Evolutionary conservation across 768 basidiomycete species (phyloP).

Genomic region (Piloderma croceum): DNA sequence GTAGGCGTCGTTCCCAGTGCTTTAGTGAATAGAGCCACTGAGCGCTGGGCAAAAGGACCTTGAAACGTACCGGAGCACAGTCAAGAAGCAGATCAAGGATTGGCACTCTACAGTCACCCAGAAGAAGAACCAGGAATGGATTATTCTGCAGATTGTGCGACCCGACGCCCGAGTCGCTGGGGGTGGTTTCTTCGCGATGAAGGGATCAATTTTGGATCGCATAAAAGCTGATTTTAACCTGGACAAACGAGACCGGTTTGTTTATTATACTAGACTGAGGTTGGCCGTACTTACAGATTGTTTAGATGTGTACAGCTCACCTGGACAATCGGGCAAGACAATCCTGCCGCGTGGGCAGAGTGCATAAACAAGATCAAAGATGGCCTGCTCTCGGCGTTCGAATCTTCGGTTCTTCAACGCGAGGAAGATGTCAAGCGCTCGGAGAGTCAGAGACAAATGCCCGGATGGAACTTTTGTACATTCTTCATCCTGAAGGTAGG

Average conservation of each 20-base stretch:
- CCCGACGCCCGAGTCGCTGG: conserved; percentile 57
- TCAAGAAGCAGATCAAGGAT: conserved; percentile 86
- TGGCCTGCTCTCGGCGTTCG: conserved; percentile 78
- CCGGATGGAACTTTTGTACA: conserved; percentile 98
- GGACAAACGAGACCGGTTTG: conserved; percentile 85
- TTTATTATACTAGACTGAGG: too few relatives aligned
- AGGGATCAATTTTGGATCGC: conserved; percentile 82
- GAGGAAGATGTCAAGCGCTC: conserved; percentile 90
- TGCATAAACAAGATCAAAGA: conserved; percentile 87
- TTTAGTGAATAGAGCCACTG: conserved; percentile 6
- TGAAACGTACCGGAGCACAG: conserved; percentile 71
- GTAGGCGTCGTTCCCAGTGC: conserved; percentile 38
- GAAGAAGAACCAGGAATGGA: conserved; percentile 87
- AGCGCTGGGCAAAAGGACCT: conserved; percentile 46
- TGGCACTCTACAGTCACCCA: conserved; percentile 69
- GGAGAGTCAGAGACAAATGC: conserved; percentile 85
- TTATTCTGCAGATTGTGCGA: conserved; percentile 81
- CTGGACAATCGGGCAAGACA: conserved; percentile 67
- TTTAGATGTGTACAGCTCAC: conserved; percentile 76
- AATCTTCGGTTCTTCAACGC: conserved; percentile 65
- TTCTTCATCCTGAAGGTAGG: conserved; percentile 92
- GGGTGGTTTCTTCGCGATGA: conserved; percentile 77
- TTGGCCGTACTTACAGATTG: conserved; percentile 7
- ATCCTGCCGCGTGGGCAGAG: conserved; percentile 83
- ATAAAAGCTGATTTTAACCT: conserved; percentile 87